These are phyloP conservation scores for Salmacisia buchloeana DNA, from an alignment of 1,284 basidiomycete species.

Conservation along the genomic window DNA sequence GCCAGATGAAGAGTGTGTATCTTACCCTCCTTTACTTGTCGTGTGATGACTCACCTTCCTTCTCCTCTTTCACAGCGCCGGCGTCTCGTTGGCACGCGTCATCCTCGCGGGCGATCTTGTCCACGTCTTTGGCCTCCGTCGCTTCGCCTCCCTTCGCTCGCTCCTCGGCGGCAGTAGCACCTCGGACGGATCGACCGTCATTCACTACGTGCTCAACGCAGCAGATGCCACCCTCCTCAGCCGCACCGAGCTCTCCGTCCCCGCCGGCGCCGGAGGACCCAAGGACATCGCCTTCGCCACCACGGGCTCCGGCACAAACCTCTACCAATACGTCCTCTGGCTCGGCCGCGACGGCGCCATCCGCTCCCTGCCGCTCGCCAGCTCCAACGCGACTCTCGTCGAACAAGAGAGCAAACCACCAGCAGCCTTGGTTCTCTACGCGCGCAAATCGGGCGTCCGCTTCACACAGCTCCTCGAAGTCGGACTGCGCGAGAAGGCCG, in stretches of 20 bases:
- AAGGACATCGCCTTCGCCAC: neutral
- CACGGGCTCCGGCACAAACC: neutral
- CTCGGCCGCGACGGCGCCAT: constrained; percentile 36
- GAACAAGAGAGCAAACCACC: constrained; percentile 21
- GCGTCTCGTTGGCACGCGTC: constrained; percentile 9
- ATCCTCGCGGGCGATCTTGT: constrained; percentile 25
- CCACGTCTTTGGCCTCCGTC: constrained; percentile 26
- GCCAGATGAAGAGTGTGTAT: constrained; percentile 3
- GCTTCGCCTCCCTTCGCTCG: constrained; percentile 14
- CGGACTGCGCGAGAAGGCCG: constrained; percentile 35
- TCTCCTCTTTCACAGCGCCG: neutral
- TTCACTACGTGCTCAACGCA: constrained; percentile 7
- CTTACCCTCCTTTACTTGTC: neutral
- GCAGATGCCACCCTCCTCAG: neutral
- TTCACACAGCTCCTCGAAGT: constrained; percentile 28
- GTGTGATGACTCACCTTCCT: neutral
- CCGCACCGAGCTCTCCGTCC: neutral
- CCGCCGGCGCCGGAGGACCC: neutral
- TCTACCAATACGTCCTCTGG: constrained; percentile 39
- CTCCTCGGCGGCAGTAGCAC: neutral
- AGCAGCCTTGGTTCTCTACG: constrained; percentile 25
- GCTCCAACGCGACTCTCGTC: neutral
- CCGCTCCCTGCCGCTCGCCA: constrained; percentile 25
- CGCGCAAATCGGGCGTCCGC: neutral
- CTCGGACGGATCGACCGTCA: neutral